Conservation (phyloP, 164 flowering plant genomes). For the Dillenia turbinata region DNA sequence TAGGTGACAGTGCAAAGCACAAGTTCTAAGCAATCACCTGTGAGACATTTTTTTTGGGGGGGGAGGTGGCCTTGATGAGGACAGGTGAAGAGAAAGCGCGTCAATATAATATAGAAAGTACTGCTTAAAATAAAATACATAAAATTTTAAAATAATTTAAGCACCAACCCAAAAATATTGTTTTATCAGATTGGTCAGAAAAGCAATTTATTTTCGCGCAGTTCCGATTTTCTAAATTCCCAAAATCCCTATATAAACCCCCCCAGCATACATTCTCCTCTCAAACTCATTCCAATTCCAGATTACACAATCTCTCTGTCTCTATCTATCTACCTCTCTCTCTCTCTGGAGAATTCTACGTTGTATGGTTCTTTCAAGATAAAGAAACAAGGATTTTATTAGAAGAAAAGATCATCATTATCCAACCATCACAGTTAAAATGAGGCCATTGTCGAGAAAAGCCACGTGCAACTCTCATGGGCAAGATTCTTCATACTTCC, state of each 20-base stretch:
- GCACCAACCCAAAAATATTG: background rate
- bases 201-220: no score
- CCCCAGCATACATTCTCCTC: background rate
- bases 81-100: no score
- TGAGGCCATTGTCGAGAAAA: conserved; percentile 21
- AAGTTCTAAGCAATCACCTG: no score
- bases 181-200: no score
- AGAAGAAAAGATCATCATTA: no score
- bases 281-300: background rate
- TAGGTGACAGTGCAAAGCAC: no score
- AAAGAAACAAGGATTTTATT: no score
- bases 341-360: background rate
- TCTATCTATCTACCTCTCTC: background rate
- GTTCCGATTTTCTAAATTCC: no score
- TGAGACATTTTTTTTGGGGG: no score
- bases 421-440: background rate
- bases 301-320: background rate
- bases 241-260: background rate
- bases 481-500: conserved; percentile 49
- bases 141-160: background rate
- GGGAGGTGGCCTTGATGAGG: no score
- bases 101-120: no score
- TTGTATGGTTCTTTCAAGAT: background rate
- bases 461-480: conserved; percentile 40
- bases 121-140: no score